Base-by-base conservation (phyloP, 345 rosid species). In the Hypericum perforatum region DNA sequence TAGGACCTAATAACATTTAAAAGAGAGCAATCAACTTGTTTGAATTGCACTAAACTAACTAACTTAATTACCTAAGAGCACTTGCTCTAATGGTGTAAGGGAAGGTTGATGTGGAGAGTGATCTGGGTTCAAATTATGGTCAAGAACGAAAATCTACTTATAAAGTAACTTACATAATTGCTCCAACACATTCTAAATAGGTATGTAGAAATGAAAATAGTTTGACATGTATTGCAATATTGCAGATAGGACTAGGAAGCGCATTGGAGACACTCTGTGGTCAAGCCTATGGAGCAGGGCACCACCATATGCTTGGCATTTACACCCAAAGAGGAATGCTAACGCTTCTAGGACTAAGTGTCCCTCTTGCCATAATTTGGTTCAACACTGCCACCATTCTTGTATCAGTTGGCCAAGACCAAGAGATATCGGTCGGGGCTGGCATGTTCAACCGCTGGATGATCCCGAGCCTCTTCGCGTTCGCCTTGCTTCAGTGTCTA, bases 391-490 rank as follows among this genome's bases (percentile, higher is more conserved):
- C 15, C 48, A 7, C n/a, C 11, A 45, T 45, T 16, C 48, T 45
- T 11, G 15, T 9, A 12, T 11, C 15, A 12, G 15, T 45, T 16
- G 15, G 13, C n/a, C 48, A 45, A 6, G 48, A 45, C 2, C 48
- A 12, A 8, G 48, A 45, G 12, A 45, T 45, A 6, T 45, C 48
- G n/a, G 48, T 14, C 48, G 48, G 15, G 48, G 48, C 48, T 6
- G 48, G 48, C 5, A 2, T 12, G 7, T 45, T 11, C 48, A 16
- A 12, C 7, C n/a, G 12, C n/a, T 45, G n/a, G 15, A n/a, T 45
- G n/a, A 45, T 45, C 48, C 48, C 48, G 11, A 45, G n/a, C 48
- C n/a, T 45, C 11, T 45, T 45, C 48, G 48, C 15, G 48, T 45
- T 45, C n/a, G 48, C 48, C 11, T 6, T 45, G 15, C 48, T 45